Percentiles rank a stretch among this genome's conserved stretches.
Conservation (phyloP, 148 eudicot species). For the Diospyros lotus region DNA sequence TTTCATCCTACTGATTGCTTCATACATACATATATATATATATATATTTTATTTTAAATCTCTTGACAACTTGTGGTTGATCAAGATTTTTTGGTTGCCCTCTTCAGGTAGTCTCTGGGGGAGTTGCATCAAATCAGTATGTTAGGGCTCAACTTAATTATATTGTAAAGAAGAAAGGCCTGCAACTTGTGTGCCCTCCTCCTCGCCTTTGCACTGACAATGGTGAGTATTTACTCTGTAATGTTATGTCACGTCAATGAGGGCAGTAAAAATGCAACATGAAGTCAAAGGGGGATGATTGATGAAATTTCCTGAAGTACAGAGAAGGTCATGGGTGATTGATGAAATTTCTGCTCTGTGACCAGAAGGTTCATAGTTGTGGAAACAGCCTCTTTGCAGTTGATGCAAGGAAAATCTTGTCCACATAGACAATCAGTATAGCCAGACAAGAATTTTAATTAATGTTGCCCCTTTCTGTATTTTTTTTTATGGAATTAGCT, state of each 20-base stretch:
- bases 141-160: conserved; percentile 73
- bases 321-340: too few relatives aligned
- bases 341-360: too few relatives aligned
- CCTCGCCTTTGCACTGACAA: conserved; percentile 97
- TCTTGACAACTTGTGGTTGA: not conserved
- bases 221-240: conserved; percentile 39
- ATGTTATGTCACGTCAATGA: not conserved
- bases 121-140: conserved; percentile 89
- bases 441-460: not conserved
- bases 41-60: too few relatives aligned
- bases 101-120: conserved; percentile 90
- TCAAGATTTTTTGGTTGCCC: conserved; percentile 9
- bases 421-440: not conserved
- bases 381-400: not conserved
- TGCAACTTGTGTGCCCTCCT: conserved; percentile 93
- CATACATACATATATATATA: too few relatives aligned
- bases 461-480: not conserved
- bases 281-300: conserved; percentile 7
- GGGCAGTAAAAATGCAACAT: not conserved
- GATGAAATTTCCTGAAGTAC: not conserved
- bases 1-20: too few relatives aligned
- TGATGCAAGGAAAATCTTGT: not conserved
- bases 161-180: conserved; percentile 48
- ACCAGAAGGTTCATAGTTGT: not conserved
- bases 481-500: not conserved